These are phyloP conservation scores for Globisporangium nodosum DNA, from an alignment of 352 stramenopile genomes.

Conservation along the genomic window DNA sequence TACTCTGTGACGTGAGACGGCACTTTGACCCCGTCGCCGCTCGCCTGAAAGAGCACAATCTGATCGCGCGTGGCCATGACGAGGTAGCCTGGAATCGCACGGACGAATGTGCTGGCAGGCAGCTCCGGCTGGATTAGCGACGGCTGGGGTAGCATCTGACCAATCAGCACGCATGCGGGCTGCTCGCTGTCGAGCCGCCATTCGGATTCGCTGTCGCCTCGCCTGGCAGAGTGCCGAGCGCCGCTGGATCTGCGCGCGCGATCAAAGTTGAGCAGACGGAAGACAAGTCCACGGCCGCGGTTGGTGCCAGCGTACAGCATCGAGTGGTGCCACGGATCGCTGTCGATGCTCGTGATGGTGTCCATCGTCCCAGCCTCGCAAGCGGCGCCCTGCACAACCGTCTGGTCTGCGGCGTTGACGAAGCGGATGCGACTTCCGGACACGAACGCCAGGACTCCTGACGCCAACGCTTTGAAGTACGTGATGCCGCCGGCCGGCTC, in stretches of 20 bases:
- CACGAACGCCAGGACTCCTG: constrained; percentile 22
- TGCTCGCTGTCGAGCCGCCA: not conserved
- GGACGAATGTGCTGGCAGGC: not conserved
- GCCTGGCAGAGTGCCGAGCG: no score
- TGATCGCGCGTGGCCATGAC: constrained; percentile 11
- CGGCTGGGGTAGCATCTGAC: constrained; percentile 1
- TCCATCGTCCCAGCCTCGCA: constrained; percentile 23
- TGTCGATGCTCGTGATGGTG: constrained; percentile 25
- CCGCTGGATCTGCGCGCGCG: constrained; percentile 12
- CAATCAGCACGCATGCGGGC: constrained; percentile 5
- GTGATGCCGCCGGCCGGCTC: not conserved
- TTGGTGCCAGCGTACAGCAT: constrained; percentile 24
- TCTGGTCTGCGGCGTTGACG: constrained; percentile 16
- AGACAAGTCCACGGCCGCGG: constrained; percentile 21
- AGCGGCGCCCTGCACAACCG: constrained; percentile 8
- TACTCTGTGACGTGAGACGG: constrained; percentile 22
- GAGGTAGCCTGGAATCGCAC: constrained; percentile 23
- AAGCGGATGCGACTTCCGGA: constrained; percentile 23
- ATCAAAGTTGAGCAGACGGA: constrained; percentile 21
- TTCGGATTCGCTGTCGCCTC: not conserved
- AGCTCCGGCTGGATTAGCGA: not conserved
- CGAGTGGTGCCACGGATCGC: constrained; percentile 24
- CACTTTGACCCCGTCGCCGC: not conserved
- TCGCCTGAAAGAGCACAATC: constrained; percentile 24
- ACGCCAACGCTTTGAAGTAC: constrained; percentile 17